A percentile compares a stretch with the other conserved stretches of the same genome.
Evolutionary conservation across 2,329 filamentous ascomycete genomes (phyloP).

Genomic region (Penicillium hordei): DNA sequence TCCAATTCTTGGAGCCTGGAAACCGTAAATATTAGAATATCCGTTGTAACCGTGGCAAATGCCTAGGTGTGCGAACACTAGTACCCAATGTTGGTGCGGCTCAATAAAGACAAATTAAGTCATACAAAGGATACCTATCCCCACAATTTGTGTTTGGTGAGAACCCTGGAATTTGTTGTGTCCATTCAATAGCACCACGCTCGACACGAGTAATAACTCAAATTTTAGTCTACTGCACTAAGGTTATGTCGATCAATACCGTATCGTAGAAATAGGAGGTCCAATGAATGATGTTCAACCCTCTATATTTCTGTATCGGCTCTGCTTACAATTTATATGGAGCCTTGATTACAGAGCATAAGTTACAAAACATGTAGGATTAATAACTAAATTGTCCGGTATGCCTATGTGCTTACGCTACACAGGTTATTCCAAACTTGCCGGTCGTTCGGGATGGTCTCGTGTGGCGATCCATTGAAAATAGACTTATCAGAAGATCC

Average conservation of each 20-base stretch:
- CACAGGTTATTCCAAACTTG: not conserved
- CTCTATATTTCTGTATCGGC: too few relatives aligned
- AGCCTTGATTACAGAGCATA: too few relatives aligned
- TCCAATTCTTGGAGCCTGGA: not conserved
- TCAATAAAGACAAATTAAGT: not conserved
- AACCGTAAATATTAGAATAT: not conserved
- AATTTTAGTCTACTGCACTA: not conserved
- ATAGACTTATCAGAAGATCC: slow-evolving; percentile 17
- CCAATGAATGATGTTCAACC: too few relatives aligned
- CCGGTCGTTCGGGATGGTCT: slow-evolving; percentile 1
- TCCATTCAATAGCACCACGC: not conserved
- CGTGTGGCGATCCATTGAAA: slow-evolving; percentile 15
- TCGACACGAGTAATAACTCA: not conserved
- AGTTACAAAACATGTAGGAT: too few relatives aligned
- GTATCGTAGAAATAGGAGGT: too few relatives aligned
- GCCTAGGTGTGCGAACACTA: not conserved
- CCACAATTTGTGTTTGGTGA: not conserved
- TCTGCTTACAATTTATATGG: too few relatives aligned
- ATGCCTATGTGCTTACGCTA: too few relatives aligned
- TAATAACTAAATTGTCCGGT: too few relatives aligned
- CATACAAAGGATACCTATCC: not conserved
- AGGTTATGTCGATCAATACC: too few relatives aligned
- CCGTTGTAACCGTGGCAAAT: not conserved
- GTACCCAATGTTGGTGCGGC: not conserved
- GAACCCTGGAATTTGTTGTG: too few relatives aligned